Evolutionary conservation across 2,329 filamentous ascomycete genomes (phyloP).

Genomic region (Bipolaris oryzae): DNA sequence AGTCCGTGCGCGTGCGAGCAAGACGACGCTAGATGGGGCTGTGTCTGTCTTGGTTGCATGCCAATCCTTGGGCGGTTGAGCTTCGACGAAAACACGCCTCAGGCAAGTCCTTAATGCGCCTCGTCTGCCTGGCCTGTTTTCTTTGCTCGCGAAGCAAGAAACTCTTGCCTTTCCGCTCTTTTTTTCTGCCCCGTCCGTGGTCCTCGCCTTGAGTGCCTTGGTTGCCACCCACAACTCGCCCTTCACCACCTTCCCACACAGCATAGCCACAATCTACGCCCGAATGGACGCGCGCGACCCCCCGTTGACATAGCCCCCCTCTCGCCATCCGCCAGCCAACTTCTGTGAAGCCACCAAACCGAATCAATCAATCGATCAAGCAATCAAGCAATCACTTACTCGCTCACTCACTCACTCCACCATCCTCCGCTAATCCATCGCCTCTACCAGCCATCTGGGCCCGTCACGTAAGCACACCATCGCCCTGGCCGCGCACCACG

Average conservation of each 20-base stretch:
- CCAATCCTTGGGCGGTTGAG: neutral
- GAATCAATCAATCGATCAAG: neutral
- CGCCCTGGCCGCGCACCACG: conserved; percentile 1
- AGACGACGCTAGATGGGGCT: conserved; percentile 7
- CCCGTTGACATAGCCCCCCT: conserved; percentile 17
- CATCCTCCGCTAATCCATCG: conserved; percentile 1
- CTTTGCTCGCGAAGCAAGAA: neutral
- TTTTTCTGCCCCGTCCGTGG: neutral
- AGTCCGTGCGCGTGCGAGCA: neutral
- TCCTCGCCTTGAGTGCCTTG: neutral
- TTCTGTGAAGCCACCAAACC: neutral
- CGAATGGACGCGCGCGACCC: conserved; percentile 15
- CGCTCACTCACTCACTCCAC: neutral
- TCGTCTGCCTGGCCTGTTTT: neutral
- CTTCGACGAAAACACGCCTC: neutral
- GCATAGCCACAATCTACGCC: conserved; percentile 7
- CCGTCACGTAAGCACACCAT: conserved; percentile 7
- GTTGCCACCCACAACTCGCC: neutral
- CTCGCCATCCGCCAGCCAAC: conserved; percentile 4
- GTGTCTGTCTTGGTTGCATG: conserved; percentile 9
- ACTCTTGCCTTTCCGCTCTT: neutral
- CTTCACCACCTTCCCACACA: neutral
- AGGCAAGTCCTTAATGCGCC: neutral
- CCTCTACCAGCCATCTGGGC: conserved; percentile 3
- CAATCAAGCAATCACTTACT: neutral